Evolutionary conservation across 306 rosid genomes (phyloP).

Genomic region (Ammopiptanthus mongolicus): DNA sequence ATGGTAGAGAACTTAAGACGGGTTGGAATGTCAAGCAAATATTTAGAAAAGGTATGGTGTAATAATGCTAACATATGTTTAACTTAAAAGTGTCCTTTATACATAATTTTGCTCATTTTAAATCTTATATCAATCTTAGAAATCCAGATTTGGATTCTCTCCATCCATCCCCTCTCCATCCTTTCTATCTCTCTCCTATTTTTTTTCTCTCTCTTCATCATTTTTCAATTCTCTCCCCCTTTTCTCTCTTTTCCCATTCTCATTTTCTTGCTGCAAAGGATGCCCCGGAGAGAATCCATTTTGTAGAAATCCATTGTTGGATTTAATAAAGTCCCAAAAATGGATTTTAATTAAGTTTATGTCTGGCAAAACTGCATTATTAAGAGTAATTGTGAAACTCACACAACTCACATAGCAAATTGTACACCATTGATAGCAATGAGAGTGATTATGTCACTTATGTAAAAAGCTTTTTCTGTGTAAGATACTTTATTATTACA

Average conservation of each 20-base stretch:
- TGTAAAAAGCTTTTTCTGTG: not conserved
- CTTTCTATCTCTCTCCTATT: no score
- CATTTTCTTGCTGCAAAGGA: no score
- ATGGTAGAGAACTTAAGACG: constrained; percentile 73
- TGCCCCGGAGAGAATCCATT: no score
- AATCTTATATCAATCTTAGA: not conserved
- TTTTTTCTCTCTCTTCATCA: no score
- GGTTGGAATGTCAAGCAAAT: constrained; percentile 78
- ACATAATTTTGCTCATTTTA: not conserved
- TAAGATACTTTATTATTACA: not conserved
- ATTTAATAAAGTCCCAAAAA: not conserved
- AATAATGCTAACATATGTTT: not conserved
- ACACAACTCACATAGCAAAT: no score
- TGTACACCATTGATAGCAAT: no score
- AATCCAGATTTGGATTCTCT: no score
- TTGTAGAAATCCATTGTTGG: not conserved
- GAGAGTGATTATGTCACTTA: no score
- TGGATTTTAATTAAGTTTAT: not conserved
- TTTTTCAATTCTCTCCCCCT: no score
- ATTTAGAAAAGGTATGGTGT: constrained; percentile 52
- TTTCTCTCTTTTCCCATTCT: no score
- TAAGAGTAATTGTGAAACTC: no score
- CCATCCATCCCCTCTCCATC: no score
- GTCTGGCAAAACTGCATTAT: not conserved
- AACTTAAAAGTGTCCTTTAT: not conserved